Conservation (phyloP, 108 stramenopile species). For the Aureococcus anophagefferens region DNA sequence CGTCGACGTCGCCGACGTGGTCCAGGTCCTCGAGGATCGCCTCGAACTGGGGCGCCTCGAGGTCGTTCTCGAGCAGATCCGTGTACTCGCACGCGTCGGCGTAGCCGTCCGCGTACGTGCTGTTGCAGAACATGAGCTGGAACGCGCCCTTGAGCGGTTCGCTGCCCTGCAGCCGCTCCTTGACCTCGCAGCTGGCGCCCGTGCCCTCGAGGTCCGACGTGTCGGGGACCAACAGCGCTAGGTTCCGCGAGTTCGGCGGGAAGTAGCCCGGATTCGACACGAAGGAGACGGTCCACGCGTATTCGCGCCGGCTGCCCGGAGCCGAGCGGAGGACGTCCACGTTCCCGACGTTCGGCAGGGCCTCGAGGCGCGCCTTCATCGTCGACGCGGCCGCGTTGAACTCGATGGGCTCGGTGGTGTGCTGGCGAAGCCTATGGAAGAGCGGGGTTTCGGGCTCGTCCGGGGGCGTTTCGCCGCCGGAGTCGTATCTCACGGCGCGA, state of each 20-base stretch:
- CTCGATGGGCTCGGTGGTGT: conserved; percentile 50
- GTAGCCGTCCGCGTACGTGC: background rate
- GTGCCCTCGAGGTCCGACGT: conserved; percentile 14
- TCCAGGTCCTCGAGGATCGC: conserved; percentile 46
- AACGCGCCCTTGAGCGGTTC: conserved; percentile 50
- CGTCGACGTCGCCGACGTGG: conserved; percentile 52
- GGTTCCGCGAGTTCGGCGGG: conserved; percentile 53
- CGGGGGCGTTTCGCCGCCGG: too few relatives aligned
- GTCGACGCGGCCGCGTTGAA: conserved; percentile 62
- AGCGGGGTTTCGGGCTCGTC: too few relatives aligned
- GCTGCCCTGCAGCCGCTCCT: conserved; percentile 11
- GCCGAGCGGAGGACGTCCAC: conserved; percentile 52
- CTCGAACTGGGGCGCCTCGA: conserved; percentile 50
- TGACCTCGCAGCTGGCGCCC: conserved; percentile 9
- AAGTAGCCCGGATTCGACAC: conserved; percentile 64
- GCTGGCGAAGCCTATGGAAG: conserved; percentile 52
- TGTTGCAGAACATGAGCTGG: conserved; percentile 36
- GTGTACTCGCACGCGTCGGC: conserved; percentile 24
- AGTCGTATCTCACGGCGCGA: too few relatives aligned
- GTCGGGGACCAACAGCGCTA: conserved; percentile 37
- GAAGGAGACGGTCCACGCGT: conserved; percentile 69
- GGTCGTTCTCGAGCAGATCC: conserved; percentile 39
- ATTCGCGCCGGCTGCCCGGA: conserved; percentile 52
- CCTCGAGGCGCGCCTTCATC: conserved; percentile 53
- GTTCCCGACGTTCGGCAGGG: conserved; percentile 59